These are phyloP conservation scores for Ceratobasidium sp. DNA, from an alignment of 1,284 basidiomycete species.

Conservation along the genomic window DNA sequence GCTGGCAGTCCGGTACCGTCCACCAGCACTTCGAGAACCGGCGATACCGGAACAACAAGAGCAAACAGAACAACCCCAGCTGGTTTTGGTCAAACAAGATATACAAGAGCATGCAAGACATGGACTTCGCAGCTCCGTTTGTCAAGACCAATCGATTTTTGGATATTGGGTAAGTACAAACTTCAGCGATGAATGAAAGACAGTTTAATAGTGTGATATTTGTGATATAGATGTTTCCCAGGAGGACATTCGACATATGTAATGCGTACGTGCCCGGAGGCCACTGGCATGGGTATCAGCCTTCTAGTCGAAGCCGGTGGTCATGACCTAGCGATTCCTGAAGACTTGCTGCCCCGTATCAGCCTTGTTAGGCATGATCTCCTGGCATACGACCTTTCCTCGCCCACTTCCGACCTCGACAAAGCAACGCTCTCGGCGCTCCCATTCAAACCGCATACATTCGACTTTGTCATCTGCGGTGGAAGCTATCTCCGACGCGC, in stretches of 20 bases:
- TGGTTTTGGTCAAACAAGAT: neutral
- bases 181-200: too few relatives aligned
- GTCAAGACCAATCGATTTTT: constrained; percentile 24
- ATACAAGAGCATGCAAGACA: constrained; percentile 19
- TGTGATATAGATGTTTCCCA: constrained; percentile 26
- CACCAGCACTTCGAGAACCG: constrained; percentile 1
- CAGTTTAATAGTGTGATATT: too few relatives aligned
- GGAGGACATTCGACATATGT: constrained; percentile 40
- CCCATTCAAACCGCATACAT: too few relatives aligned
- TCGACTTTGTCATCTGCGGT: too few relatives aligned
- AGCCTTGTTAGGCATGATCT: constrained; percentile 26
- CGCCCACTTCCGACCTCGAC: neutral
- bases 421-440: too few relatives aligned
- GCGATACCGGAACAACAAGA: neutral
- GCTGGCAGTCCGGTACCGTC: neutral
- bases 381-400: constrained; percentile 35
- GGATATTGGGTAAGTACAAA: constrained; percentile 26
- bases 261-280: constrained; percentile 12
- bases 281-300: constrained; percentile 40
- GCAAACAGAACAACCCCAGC: neutral
- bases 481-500: too few relatives aligned
- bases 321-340: constrained; percentile 4
- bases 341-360: neutral
- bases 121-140: constrained; percentile 13
- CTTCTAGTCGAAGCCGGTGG: constrained; percentile 35